Base-by-base conservation (phyloP, 352 stramenopile species). In the Phytophthora multivora region DNA sequence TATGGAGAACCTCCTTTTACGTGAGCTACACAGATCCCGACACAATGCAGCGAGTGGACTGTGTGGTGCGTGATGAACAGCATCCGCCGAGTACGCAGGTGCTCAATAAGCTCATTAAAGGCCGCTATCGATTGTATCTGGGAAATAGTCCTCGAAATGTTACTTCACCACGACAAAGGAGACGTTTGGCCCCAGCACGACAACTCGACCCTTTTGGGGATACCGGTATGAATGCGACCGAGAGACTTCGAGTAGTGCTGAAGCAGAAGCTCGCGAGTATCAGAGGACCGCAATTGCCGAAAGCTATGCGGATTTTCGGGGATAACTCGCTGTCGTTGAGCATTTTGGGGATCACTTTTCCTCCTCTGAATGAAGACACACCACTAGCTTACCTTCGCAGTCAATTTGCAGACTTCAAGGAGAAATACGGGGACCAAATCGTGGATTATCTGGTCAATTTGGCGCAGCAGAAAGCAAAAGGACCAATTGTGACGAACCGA, bases 61-160 rank as follows among this genome's bases (percentile, higher is more conserved):
- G 83, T 50, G 46, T 8, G 19, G 73, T 69, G 7, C 58, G 63
- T 15, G 63, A 79, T 35, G 45, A 65, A 23, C 66, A 65, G 21
- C 57, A 71, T 2, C 66, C 63, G 30, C 56, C 68, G 2, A 62
- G 68, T 16, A 53, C 50, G 16, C 43, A 57, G 6, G 9, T 88
- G 5, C 38, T 75, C 8, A 63, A 59, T 40, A 65, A 79, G n/a
- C 69, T 78, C 16, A 75, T 90, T 39, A 56, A 75, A 59, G 83
- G 83, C 13, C 80, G 69, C 6, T 88, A 89, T 45, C 64, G 64
- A 0, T 48, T 92, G 41, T 90, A 74, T 42, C 42, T 92, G 7
- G 83, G 83, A 28, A 90, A 90, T 39, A 90, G 84, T 53, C 83
- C 81, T 18, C 78, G 69, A 42, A 85, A 88, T 19, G 67, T 79